Percentiles rank a stretch among this genome's conserved stretches.
phyloP scores from a whole-genome alignment of 2,329 filamentous ascomycete species.

The Ploettnerulaceae sp. region DNA sequence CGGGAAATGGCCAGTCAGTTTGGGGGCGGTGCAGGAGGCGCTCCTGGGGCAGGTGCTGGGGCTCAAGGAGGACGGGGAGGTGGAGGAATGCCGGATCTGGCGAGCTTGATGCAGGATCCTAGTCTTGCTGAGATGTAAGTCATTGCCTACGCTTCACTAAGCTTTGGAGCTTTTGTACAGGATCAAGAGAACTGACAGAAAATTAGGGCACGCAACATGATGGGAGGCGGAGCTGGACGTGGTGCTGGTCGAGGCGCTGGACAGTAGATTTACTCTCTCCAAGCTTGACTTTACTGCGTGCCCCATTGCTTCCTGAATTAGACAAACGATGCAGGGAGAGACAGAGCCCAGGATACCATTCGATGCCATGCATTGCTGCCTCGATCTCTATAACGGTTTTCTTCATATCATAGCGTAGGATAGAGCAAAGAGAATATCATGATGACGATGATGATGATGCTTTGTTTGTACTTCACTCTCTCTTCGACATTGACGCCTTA shows the following conservation, averaged over 20 bases:
- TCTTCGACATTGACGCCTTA: too few species aligned
- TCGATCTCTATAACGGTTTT: background rate
- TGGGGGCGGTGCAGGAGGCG: slow-evolving; percentile 43
- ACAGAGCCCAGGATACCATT: slow-evolving; percentile 4
- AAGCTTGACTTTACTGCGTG: background rate
- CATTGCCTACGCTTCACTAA: background rate
- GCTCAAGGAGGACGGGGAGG: slow-evolving; percentile 40
- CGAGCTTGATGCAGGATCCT: slow-evolving; percentile 84
- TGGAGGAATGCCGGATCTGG: slow-evolving; percentile 85
- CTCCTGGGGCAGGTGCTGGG: slow-evolving; percentile 46
- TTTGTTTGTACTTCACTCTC: background rate
- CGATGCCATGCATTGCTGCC: too few species aligned
- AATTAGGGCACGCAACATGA: slow-evolving; percentile 58
- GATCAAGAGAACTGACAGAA: slow-evolving; percentile 3
- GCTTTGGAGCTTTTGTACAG: background rate
- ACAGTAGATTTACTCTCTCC: background rate
- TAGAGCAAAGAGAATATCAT: slow-evolving; percentile 9
- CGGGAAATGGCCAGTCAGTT: slow-evolving; percentile 83
- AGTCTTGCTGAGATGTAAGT: slow-evolving; percentile 89
- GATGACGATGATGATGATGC: background rate
- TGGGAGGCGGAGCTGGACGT: slow-evolving; percentile 42
- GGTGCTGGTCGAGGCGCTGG: slow-evolving; percentile 31
- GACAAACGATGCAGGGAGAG: background rate
- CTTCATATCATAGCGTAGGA: background rate
- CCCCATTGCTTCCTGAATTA: background rate